These are phyloP conservation scores for Nicotiana paniculata DNA, from an alignment of 257 asterid genomes.

Conservation along the genomic window DNA sequence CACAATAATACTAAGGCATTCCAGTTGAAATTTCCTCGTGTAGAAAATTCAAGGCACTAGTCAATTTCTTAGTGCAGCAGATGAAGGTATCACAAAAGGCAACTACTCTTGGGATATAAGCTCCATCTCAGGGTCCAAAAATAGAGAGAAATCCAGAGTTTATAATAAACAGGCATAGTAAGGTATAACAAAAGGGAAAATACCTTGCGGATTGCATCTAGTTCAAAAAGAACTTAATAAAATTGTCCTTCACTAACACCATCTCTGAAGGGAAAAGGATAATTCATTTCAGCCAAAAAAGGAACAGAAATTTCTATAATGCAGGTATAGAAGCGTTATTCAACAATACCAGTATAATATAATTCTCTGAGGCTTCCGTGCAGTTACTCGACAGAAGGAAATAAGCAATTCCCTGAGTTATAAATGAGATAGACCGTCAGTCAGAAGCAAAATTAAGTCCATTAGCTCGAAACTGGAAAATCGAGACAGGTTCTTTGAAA, in stretches of 20 bases:
- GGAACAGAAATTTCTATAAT: background rate
- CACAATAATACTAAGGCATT: too few species aligned
- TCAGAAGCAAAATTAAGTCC: background rate
- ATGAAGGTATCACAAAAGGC: too few species aligned
- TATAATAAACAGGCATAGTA: background rate
- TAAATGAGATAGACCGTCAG: background rate
- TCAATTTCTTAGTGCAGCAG: too few species aligned
- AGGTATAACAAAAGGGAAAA: background rate
- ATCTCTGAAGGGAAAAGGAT: constrained; percentile 43
- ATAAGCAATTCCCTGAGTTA: constrained; percentile 70
- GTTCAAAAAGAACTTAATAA: constrained; percentile 84
- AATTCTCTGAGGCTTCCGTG: constrained; percentile 76
- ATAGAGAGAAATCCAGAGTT: background rate
- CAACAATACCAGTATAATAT: constrained; percentile 70
- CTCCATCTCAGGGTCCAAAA: background rate
- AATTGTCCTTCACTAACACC: constrained; percentile 99
- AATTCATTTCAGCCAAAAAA: background rate
- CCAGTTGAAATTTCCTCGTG: too few species aligned
- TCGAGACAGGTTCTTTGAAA: background rate
- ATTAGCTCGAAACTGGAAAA: background rate
- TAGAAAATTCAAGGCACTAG: too few species aligned
- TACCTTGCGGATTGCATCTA: constrained; percentile 94
- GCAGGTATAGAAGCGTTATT: background rate
- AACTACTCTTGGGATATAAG: too few species aligned
- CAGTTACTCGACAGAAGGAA: constrained; percentile 86